phyloP scores from a whole-genome alignment of 1,139 yeast genomes.

The Pichia sp. region DNA sequence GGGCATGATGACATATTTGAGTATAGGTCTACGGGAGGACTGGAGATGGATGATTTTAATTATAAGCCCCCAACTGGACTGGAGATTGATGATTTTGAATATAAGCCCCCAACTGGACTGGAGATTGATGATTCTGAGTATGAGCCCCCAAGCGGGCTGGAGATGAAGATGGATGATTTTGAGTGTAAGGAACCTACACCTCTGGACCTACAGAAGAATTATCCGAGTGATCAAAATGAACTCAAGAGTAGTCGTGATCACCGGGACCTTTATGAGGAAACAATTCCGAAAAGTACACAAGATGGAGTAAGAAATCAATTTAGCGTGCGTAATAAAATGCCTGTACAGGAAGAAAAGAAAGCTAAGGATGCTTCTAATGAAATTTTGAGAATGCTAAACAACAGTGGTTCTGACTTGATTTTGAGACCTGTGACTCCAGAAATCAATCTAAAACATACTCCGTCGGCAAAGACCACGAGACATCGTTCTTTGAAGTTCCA shows the following conservation, averaged over 20 bases:
- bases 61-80: slow-evolving; percentile 8
- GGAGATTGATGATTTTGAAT: slow-evolving; percentile 6
- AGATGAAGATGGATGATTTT: background rate
- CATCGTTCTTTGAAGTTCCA: slow-evolving; percentile 10
- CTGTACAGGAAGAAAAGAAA: background rate
- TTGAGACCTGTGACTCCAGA: slow-evolving; percentile 1
- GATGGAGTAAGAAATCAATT: too few relatives aligned
- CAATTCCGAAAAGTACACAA: too few relatives aligned
- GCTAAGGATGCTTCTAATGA: background rate
- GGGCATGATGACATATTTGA: slow-evolving; percentile 3
- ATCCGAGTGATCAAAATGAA: too few relatives aligned
- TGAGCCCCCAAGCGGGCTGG: slow-evolving; percentile 6
- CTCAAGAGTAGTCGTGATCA: too few relatives aligned
- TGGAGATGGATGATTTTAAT: slow-evolving; percentile 5
- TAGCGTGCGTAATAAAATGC: too few relatives aligned
- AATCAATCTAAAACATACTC: slow-evolving; percentile 5
- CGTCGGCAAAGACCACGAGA: slow-evolving; percentile 4
- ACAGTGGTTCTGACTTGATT: background rate
- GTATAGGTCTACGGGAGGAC: background rate
- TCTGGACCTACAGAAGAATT: too few relatives aligned
- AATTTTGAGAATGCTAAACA: background rate
- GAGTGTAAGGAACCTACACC: background rate
- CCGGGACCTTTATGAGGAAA: too few relatives aligned
- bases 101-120: slow-evolving; percentile 1
- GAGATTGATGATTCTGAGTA: slow-evolving; percentile 4